Evolutionary conservation across 2,329 filamentous ascomycete genomes (phyloP).

Genomic region (Stenocarpella maydis): DNA sequence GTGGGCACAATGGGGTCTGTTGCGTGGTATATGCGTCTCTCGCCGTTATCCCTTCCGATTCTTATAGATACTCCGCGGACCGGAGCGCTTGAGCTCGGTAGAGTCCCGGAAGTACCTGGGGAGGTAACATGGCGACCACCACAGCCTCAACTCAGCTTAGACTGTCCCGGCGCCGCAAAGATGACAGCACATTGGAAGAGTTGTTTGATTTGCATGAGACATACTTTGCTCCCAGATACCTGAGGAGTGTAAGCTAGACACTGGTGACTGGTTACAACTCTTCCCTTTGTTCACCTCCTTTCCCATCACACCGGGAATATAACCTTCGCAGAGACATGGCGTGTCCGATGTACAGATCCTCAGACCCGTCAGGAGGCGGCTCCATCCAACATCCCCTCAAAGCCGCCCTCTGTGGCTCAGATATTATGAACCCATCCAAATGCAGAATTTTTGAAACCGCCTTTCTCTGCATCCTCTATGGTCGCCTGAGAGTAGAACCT

Average conservation of each 20-base stretch:
- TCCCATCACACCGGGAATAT: neutral
- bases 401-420: neutral
- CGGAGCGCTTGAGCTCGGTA: neutral
- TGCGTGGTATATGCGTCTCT: neutral
- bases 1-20: neutral
- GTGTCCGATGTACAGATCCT: neutral
- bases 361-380: neutral
- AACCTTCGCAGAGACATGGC: neutral
- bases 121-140: too few species aligned
- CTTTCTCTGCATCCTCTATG: conserved; percentile 27
- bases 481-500: conserved; percentile 34
- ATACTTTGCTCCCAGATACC: too few species aligned
- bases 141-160: neutral
- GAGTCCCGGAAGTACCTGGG: neutral
- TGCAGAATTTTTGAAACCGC: conserved; percentile 6
- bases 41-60: too few species aligned
- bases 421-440: conserved; percentile 38
- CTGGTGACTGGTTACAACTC: too few species aligned
- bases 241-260: neutral
- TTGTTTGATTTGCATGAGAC: too few species aligned
- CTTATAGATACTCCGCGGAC: conserved; percentile 5
- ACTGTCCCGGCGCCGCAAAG: too few species aligned
- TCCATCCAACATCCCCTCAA: too few species aligned
- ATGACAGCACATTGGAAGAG: neutral
- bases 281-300: neutral